Evolutionary conservation across 352 stramenopile species (phyloP).

Genomic region (Halophytophthora batemanensis): DNA sequence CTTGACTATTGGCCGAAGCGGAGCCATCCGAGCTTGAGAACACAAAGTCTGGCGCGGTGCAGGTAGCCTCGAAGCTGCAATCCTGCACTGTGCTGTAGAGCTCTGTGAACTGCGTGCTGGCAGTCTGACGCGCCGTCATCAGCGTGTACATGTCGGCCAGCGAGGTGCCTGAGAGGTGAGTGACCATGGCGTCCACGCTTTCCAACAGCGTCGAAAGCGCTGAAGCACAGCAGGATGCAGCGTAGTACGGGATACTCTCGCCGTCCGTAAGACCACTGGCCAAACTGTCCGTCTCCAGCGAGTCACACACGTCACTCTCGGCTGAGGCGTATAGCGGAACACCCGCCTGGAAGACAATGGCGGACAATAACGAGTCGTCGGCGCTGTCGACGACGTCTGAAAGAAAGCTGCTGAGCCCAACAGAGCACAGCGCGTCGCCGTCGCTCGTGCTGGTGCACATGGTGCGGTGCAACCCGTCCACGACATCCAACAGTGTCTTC

Average conservation of each 20-base stretch:
- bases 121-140: conserved; percentile 35
- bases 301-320: conserved; percentile 35
- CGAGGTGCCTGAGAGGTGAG: conserved; percentile 44
- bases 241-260: conserved; percentile 37
- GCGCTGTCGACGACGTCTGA: conserved; percentile 24
- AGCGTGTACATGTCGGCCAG: conserved; percentile 51
- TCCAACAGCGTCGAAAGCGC: conserved; percentile 40
- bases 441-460: conserved; percentile 46
- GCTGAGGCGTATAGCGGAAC: conserved; percentile 51
- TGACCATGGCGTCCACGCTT: conserved; percentile 40
- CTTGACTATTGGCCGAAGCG: conserved; percentile 14
- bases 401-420: conserved; percentile 41
- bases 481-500: conserved; percentile 35
- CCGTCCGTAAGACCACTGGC: conserved; percentile 33
- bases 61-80: conserved; percentile 45
- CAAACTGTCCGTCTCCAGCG: conserved; percentile 35
- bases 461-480: conserved; percentile 55
- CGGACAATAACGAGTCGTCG: conserved; percentile 35
- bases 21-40: conserved; percentile 21
- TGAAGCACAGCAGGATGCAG: conserved; percentile 42
- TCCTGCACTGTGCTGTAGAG: conserved; percentile 35
- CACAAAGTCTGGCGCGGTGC: conserved; percentile 35
- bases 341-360: conserved; percentile 38
- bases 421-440: conserved; percentile 42
- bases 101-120: conserved; percentile 29